Evolutionary conservation across 1,139 yeast genomes (phyloP).

Genomic region (Sugiyamaella castrensis): DNA sequence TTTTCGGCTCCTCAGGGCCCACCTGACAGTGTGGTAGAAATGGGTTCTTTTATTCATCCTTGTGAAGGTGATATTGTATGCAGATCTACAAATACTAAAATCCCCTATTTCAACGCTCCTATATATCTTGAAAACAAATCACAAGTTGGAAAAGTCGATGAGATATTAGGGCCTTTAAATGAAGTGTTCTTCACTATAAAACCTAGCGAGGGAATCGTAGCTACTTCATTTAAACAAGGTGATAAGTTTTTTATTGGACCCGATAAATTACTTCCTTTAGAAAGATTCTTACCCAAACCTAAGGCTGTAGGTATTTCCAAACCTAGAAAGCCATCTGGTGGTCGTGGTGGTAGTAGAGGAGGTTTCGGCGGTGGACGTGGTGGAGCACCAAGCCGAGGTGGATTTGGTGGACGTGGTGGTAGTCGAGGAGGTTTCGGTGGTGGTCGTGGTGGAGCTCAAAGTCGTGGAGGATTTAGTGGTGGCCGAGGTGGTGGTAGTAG

Average conservation of each 20-base stretch:
- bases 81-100: constrained; percentile 87
- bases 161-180: constrained; percentile 93
- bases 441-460: constrained; percentile 31
- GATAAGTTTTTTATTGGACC: constrained; percentile 95
- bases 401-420: constrained; percentile 39
- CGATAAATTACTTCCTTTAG: constrained; percentile 91
- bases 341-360: constrained; percentile 43
- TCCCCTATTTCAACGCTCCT: constrained; percentile 99
- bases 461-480: constrained; percentile 39
- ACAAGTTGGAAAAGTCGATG: constrained; percentile 96
- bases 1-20: constrained; percentile 70
- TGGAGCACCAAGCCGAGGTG: constrained; percentile 33
- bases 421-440: constrained; percentile 43
- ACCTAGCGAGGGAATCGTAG: constrained; percentile 94
- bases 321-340: constrained; percentile 58
- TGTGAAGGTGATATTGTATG: constrained; percentile 98
- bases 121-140: constrained; percentile 90
- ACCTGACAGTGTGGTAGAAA: constrained; percentile 86
- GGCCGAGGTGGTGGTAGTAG: constrained; percentile 36
- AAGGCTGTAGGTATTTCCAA: constrained; percentile 73
- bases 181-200: constrained; percentile 96
- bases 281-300: constrained; percentile 93
- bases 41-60: constrained; percentile 89
- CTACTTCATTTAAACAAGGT: constrained; percentile 87
- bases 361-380: constrained; percentile 39